phyloP scores from a whole-genome alignment of 768 basidiomycete species.

The Tulasnella sp. region DNA sequence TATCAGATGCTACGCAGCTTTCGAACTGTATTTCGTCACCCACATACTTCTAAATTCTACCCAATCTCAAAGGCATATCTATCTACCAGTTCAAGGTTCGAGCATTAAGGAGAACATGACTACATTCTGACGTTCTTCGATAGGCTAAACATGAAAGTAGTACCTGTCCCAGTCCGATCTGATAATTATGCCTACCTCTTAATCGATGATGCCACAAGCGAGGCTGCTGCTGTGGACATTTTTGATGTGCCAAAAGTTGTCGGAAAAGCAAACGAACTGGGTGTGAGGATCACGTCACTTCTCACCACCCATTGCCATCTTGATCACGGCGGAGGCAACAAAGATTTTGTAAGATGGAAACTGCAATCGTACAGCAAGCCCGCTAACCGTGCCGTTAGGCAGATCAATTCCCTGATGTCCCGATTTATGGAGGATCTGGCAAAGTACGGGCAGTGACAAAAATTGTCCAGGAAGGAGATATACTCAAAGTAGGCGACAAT shows the following conservation, averaged over 20 bases:
- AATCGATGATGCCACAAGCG: constrained; percentile 48
- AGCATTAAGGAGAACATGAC: background rate
- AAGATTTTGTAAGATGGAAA: constrained; percentile 16
- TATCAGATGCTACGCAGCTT: no score
- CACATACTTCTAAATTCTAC: background rate
- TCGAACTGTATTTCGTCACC: no score
- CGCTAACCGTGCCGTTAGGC: constrained; percentile 26
- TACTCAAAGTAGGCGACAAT: constrained; percentile 45
- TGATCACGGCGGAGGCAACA: constrained; percentile 83
- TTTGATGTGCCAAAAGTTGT: constrained; percentile 61
- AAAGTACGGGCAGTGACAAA: constrained; percentile 53
- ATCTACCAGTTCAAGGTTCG: background rate
- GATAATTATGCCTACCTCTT: constrained; percentile 83
- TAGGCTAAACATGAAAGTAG: constrained; percentile 45
- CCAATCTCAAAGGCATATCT: background rate
- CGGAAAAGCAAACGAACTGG: constrained; percentile 45
- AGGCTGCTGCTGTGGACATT: constrained; percentile 67
- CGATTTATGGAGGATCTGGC: constrained; percentile 72
- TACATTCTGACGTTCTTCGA: background rate
- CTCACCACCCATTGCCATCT: constrained; percentile 89
- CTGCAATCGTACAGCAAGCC: background rate
- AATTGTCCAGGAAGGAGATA: constrained; percentile 67
- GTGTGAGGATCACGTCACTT: constrained; percentile 52
- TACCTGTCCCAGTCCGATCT: constrained; percentile 62
- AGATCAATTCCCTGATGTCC: constrained; percentile 35